phyloP scores from a whole-genome alignment of 495 filamentous ascomycete genomes.

The Aspergillus wentii region DNA sequence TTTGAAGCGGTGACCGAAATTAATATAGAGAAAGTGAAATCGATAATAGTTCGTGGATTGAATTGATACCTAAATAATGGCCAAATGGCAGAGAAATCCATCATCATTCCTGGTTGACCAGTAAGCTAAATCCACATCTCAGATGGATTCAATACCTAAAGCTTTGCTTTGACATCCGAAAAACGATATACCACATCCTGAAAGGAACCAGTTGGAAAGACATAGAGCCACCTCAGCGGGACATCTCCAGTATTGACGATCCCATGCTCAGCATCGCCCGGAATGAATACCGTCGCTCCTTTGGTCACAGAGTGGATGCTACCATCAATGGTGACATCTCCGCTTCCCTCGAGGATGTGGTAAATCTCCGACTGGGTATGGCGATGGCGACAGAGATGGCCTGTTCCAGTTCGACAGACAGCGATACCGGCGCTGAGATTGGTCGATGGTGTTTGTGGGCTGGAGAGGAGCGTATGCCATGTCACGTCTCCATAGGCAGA shows the following conservation, averaged over 20 bases:
- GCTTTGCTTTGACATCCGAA: conserved; percentile 1
- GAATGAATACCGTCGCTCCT: conserved; percentile 30
- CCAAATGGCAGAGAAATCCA: no score
- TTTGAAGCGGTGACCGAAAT: no score
- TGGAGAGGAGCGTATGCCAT: conserved; percentile 34
- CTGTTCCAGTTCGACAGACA: conserved; percentile 15
- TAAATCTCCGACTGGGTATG: conserved; percentile 36
- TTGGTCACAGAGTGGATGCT: conserved; percentile 7
- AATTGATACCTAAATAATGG: no score
- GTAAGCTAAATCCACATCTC: no score
- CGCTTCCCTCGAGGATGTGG: conserved; percentile 26
- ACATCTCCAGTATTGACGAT: conserved; percentile 20
- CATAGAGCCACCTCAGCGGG: conserved; percentile 32
- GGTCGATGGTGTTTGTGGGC: conserved; percentile 17
- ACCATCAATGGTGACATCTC: conserved; percentile 25
- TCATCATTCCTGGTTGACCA: no score
- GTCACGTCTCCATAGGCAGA: conserved; percentile 14
- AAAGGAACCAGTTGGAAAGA: conserved; percentile 27
- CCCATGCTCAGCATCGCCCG: conserved; percentile 30
- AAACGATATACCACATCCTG: conserved; percentile 32
- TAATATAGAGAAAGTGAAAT: no score
- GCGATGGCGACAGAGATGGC: conserved; percentile 25
- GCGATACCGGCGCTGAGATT: conserved; percentile 30
- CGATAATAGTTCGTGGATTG: no score
- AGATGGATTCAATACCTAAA: no score